Percentiles rank a stretch among this genome's conserved stretches.
Evolutionary conservation across 2,329 filamentous ascomycete genomes (phyloP).

Genomic region (Pyricularia sp.): DNA sequence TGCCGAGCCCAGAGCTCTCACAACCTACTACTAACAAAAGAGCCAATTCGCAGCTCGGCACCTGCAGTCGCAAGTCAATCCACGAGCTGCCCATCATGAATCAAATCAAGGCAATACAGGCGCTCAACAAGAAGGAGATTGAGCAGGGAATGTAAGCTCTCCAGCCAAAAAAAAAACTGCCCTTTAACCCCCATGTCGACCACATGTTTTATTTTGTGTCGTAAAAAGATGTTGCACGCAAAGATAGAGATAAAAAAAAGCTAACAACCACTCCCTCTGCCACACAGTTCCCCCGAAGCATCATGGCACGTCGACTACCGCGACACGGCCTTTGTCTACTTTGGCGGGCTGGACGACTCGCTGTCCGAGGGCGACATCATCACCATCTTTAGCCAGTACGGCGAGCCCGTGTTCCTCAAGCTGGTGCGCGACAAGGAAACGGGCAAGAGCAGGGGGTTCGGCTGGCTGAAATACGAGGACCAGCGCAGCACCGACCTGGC

Average conservation of each 20-base stretch:
- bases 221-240: neutral
- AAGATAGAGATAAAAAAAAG: neutral
- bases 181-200: neutral
- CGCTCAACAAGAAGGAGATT: constrained; percentile 89
- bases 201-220: too few species aligned
- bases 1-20: neutral
- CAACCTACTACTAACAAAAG: neutral
- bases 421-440: constrained; percentile 92
- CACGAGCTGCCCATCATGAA: constrained; percentile 56
- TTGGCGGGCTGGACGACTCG: constrained; percentile 87
- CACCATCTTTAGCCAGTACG: constrained; percentile 94
- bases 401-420: constrained; percentile 89
- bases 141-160: constrained; percentile 72
- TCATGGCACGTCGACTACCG: constrained; percentile 98
- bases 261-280: neutral
- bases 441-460: constrained; percentile 89
- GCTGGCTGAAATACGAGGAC: constrained; percentile 96
- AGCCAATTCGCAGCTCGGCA: neutral
- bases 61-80: neutral
- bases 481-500: constrained; percentile 92
- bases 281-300: constrained; percentile 62
- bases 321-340: constrained; percentile 90
- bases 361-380: constrained; percentile 92
- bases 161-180: neutral
- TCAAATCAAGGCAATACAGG: constrained; percentile 82